Evolutionary conservation across 2,329 filamentous ascomycete species (phyloP).

Genomic region (Aureobasidium sp.): DNA sequence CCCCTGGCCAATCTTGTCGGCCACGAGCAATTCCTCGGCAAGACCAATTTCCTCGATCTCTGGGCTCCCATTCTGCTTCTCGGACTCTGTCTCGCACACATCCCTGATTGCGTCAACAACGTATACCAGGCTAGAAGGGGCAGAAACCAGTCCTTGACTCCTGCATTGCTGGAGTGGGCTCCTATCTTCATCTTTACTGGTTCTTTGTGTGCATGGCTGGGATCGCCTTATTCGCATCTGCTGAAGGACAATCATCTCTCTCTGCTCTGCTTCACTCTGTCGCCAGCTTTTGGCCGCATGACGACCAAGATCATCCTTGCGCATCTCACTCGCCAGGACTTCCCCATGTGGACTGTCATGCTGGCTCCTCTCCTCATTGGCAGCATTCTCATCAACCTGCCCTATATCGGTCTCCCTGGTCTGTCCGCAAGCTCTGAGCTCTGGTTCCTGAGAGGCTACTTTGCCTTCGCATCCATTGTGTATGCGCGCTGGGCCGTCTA

Average conservation of each 20-base stretch:
- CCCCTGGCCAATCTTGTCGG: slow-evolving; percentile 65
- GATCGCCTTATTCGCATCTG: slow-evolving; percentile 77
- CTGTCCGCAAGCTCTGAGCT: slow-evolving; percentile 58
- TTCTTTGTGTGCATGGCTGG: slow-evolving; percentile 74
- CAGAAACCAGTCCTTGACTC: slow-evolving; percentile 64
- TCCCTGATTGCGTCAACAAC: slow-evolving; percentile 84
- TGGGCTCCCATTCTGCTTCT: slow-evolving; percentile 60
- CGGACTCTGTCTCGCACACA: slow-evolving; percentile 50
- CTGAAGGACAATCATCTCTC: slow-evolving; percentile 79
- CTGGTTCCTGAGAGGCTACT: slow-evolving; percentile 75
- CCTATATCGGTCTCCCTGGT: slow-evolving; percentile 61
- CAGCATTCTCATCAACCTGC: slow-evolving; percentile 74
- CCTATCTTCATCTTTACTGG: slow-evolving; percentile 77
- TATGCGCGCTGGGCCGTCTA: slow-evolving; percentile 91
- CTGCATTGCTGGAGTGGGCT: slow-evolving; percentile 88
- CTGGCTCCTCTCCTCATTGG: slow-evolving; percentile 79
- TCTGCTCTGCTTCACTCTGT: slow-evolving; percentile 85
- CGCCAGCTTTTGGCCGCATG: slow-evolving; percentile 96
- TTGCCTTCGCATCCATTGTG: slow-evolving; percentile 71
- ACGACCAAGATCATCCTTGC: slow-evolving; percentile 98
- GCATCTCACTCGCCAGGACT: slow-evolving; percentile 85
- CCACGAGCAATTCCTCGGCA: slow-evolving; percentile 53
- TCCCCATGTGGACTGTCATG: slow-evolving; percentile 94
- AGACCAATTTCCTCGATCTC: slow-evolving; percentile 72
- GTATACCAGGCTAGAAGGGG: slow-evolving; percentile 68